Conservation (phyloP, 176 grass and related monocot genomes). For the Eleusine indica region DNA sequence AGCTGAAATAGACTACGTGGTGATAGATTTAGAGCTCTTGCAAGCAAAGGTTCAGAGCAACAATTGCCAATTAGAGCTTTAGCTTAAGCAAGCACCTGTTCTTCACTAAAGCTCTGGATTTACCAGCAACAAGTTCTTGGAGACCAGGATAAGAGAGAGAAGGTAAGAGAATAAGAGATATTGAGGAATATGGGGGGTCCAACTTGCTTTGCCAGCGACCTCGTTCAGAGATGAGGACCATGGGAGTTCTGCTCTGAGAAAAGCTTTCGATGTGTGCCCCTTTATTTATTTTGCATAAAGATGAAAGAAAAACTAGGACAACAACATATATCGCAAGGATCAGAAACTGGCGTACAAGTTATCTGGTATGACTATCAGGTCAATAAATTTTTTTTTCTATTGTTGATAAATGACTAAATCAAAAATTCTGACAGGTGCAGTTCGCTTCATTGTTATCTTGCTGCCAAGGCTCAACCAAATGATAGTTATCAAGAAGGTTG, state of each 20-base stretch:
- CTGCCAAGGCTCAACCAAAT: not conserved
- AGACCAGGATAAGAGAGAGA: not conserved
- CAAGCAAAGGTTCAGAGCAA: not conserved
- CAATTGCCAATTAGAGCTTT: not conserved
- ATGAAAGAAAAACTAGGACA: not conserved
- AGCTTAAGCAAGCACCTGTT: not conserved
- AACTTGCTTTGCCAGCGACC: not conserved
- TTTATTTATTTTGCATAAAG: not conserved
- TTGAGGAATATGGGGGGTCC: not conserved
- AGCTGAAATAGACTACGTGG: not conserved
- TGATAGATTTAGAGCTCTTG: not conserved
- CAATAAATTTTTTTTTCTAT: not conserved
- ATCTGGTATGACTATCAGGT: not conserved
- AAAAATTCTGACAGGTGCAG: not conserved
- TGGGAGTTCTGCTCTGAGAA: not conserved
- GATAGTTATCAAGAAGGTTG: not conserved
- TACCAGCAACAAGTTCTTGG: not conserved
- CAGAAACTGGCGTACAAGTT: not conserved
- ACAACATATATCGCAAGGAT: not conserved
- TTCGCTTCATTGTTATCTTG: not conserved
- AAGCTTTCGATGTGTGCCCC: not conserved
- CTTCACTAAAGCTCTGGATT: not conserved
- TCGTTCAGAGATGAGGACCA: not conserved
- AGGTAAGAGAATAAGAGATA: not conserved
- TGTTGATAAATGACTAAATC: not conserved